Evolutionary conservation across 1,284 basidiomycete genomes (phyloP).

Genomic region (Trichosporon asahii): DNA sequence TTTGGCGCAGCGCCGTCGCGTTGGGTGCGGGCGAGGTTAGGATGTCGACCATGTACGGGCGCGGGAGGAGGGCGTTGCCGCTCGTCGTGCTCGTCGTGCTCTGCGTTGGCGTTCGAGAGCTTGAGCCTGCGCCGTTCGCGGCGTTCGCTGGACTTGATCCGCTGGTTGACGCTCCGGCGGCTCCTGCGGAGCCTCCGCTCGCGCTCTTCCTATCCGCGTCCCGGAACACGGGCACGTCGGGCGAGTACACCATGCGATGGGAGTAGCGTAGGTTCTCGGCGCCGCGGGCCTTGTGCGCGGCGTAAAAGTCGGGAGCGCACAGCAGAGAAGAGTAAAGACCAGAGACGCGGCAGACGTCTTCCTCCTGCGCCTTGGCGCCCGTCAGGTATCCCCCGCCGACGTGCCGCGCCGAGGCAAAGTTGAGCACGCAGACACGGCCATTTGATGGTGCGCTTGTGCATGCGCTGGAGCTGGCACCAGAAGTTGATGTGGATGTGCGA

Average conservation of each 20-base stretch:
- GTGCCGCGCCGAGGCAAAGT: slow-evolving; percentile 23
- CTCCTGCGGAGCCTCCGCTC: not conserved
- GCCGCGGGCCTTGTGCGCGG: slow-evolving; percentile 9
- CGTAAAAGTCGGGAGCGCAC: slow-evolving; percentile 12
- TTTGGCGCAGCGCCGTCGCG: slow-evolving; percentile 10
- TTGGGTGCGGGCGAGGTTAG: slow-evolving; percentile 23
- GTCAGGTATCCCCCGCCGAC: slow-evolving; percentile 24
- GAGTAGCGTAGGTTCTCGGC: slow-evolving; percentile 18
- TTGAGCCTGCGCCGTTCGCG: too few relatives aligned
- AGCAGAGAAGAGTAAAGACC: slow-evolving; percentile 20
- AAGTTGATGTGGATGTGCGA: not conserved
- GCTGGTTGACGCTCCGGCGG: not conserved
- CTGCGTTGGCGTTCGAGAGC: too few relatives aligned
- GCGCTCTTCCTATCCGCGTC: not conserved
- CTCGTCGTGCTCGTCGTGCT: not conserved
- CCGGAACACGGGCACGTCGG: slow-evolving; percentile 20
- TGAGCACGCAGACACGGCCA: slow-evolving; percentile 17
- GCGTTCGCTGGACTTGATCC: not conserved
- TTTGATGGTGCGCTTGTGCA: not conserved
- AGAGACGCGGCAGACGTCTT: slow-evolving; percentile 22
- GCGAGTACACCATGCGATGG: slow-evolving; percentile 23
- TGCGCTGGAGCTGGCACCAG: too few relatives aligned
- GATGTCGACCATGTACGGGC: slow-evolving; percentile 9
- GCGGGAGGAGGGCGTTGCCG: slow-evolving; percentile 5
- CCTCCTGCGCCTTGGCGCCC: slow-evolving; percentile 24